Conservation (phyloP, 139 green algal genomes). For the Chlamydomonas urium region DNA sequence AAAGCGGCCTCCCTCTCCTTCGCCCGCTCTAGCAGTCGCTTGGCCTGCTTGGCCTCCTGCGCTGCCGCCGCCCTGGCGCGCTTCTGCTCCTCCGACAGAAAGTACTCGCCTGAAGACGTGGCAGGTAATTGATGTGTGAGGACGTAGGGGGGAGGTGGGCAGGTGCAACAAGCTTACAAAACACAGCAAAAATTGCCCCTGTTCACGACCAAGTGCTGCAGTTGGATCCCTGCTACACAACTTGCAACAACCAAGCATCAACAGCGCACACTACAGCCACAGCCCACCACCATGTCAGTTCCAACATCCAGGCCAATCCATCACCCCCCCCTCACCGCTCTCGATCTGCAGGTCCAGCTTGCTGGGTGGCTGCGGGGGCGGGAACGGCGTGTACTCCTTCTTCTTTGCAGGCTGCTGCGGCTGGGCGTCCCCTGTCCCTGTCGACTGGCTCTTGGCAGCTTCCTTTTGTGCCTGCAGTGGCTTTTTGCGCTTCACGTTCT, state of each 20-base stretch:
- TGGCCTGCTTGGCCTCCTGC: conserved; percentile 46
- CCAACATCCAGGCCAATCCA: too few relatives aligned
- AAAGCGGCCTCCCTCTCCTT: conserved; percentile 77
- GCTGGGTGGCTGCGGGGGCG: conserved; percentile 82
- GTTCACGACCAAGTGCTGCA: too few relatives aligned
- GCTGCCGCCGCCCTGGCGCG: conserved; percentile 32
- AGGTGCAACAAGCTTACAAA: too few relatives aligned
- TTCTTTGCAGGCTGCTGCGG: conserved; percentile 45
- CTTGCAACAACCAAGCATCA: too few relatives aligned
- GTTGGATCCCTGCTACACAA: too few relatives aligned
- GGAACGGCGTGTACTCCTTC: conserved; percentile 94
- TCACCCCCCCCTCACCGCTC: conserved; percentile 76
- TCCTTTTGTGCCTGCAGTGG: conserved; percentile 39
- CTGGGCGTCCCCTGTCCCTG: background rate
- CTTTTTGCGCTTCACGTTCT: conserved; percentile 94
- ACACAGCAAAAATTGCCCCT: too few relatives aligned
- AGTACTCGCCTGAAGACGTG: conserved; percentile 75
- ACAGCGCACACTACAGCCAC: background rate
- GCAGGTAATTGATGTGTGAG: too few relatives aligned
- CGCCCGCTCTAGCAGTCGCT: conserved; percentile 52
- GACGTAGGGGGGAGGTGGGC: too few relatives aligned
- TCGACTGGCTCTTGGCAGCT: background rate
- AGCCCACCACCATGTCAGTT: too few relatives aligned
- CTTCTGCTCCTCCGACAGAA: conserved; percentile 80
- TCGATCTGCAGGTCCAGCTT: conserved; percentile 91